phyloP scores from a whole-genome alignment of 2,329 filamentous ascomycete species.

The Colletotrichum echinochloae region DNA sequence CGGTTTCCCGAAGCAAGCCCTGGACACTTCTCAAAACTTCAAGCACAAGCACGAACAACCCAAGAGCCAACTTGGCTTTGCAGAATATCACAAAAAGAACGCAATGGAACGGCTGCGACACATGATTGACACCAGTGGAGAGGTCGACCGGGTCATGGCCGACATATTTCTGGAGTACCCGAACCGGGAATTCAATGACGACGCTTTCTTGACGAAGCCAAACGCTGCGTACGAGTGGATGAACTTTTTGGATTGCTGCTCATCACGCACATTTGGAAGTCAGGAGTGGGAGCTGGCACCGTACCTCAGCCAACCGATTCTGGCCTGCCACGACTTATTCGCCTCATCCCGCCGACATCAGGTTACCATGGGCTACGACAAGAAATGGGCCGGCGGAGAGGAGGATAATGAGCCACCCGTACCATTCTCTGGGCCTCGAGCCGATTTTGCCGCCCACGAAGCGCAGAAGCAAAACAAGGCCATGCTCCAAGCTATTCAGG shows the following conservation, averaged over 20 bases:
- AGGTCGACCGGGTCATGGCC: constrained; percentile 81
- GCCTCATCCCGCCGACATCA: constrained; percentile 73
- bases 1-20: constrained; percentile 74
- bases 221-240: constrained; percentile 93
- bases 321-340: constrained; percentile 94
- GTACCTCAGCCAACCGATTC: constrained; percentile 86
- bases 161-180: constrained; percentile 92
- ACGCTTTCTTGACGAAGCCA: constrained; percentile 90
- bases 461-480: constrained; percentile 82
- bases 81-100: constrained; percentile 78
- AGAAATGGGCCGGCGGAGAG: constrained; percentile 59
- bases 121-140: constrained; percentile 83
- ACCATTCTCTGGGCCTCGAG: constrained; percentile 85
- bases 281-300: constrained; percentile 94
- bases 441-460: constrained; percentile 85
- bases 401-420: constrained; percentile 65
- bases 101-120: constrained; percentile 78
- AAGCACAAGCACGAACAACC: constrained; percentile 64
- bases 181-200: constrained; percentile 90
- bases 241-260: constrained; percentile 89
- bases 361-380: constrained; percentile 56
- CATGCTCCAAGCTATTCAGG: constrained; percentile 79
- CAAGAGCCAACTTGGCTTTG: constrained; percentile 73
- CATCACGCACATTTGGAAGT: constrained; percentile 80
- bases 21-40: constrained; percentile 50